Base-by-base conservation (phyloP, 2,329 filamentous ascomycete species). In the Aureobasidium melanogenum region DNA sequence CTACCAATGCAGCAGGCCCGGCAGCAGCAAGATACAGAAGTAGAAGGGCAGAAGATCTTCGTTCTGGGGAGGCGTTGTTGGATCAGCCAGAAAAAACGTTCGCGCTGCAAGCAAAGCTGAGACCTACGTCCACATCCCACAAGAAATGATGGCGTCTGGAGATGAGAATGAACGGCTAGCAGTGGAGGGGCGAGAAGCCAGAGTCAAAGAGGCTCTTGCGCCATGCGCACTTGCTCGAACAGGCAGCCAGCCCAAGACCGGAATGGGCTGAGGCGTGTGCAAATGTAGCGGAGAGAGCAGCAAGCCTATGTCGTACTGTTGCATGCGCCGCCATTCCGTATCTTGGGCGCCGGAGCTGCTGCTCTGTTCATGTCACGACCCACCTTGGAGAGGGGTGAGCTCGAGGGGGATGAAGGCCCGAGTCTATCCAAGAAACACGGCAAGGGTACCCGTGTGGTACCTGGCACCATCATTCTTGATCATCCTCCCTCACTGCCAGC, bases 241-340 rank as follows among this genome's bases (percentile, higher is more conserved):
- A 12, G 68, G 66, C 68, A 67, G 56, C 69, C 67, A 66, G 66
- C 64, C 60, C 58, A 65, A 55, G 65, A 68, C 69, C 66, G 66
- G 69, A 69, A 64, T 55, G 60, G 62, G 63, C 44, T 15, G 63
- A 43, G 44, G 55, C 63, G 56, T 65, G 70, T 30, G 41, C 70
- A 66, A 63, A 71, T 68, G 67, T 62, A 69, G 70, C 66, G 65
- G 67, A 64, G 66, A 69, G 69, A 67, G 66, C 68, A 58, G 67
- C 66, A 67, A 48, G 56, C 48, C 68, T 66, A 69, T 68, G 70
- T 73, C 69, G 67, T 66, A 70, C 70, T 66, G 68, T 69, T 65
- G 67, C 68, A 67, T 64, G 58, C 60, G 66, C 54, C 61, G 47
- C 55, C 43, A 36, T 55, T 34, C 34, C 52, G 52, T n/a, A 39